Evolutionary conservation across 2,329 filamentous ascomycete species (phyloP).

Genomic region (Balansia obtecta): DNA sequence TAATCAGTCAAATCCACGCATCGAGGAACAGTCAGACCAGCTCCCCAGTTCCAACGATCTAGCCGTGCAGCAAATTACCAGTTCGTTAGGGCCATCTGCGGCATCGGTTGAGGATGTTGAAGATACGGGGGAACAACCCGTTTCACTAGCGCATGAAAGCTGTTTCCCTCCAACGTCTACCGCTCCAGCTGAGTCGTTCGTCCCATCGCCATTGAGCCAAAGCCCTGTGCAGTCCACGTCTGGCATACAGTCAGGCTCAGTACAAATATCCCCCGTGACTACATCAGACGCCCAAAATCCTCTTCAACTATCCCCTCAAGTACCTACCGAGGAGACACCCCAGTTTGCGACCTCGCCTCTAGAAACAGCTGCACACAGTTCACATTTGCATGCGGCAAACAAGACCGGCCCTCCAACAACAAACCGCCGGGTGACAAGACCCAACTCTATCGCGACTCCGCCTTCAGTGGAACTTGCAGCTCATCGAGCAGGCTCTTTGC

Average conservation of each 20-base stretch:
- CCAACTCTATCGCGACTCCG: not conserved
- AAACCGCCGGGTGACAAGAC: not conserved
- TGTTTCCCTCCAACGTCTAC: conserved; percentile 20
- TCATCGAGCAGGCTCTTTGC: conserved; percentile 3
- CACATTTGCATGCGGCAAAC: conserved; percentile 9
- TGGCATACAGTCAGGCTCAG: conserved; percentile 11
- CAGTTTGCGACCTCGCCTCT: conserved; percentile 13
- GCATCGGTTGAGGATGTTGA: conserved; percentile 41
- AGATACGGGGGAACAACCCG: conserved; percentile 27
- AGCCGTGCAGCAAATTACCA: conserved; percentile 39
- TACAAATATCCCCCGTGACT: conserved; percentile 9
- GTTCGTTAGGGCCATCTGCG: conserved; percentile 23
- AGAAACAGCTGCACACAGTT: conserved; percentile 5
- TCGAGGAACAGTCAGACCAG: conserved; percentile 28
- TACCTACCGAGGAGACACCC: conserved; percentile 14
- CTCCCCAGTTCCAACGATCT: conserved; percentile 51
- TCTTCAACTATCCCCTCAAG: conserved; percentile 17
- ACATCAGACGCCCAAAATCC: conserved; percentile 11
- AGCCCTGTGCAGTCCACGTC: conserved; percentile 12
- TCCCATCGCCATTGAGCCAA: conserved; percentile 23
- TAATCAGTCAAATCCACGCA: conserved; percentile 74
- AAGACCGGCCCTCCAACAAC: not conserved
- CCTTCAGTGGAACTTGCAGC: not conserved
- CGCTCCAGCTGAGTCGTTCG: conserved; percentile 15
- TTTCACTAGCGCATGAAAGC: conserved; percentile 14